Percentiles rank a stretch among this genome's conserved stretches.
These are phyloP conservation scores for Jamesozyma hellenica DNA, from an alignment of 805 yeast species.

Conservation along the genomic window DNA sequence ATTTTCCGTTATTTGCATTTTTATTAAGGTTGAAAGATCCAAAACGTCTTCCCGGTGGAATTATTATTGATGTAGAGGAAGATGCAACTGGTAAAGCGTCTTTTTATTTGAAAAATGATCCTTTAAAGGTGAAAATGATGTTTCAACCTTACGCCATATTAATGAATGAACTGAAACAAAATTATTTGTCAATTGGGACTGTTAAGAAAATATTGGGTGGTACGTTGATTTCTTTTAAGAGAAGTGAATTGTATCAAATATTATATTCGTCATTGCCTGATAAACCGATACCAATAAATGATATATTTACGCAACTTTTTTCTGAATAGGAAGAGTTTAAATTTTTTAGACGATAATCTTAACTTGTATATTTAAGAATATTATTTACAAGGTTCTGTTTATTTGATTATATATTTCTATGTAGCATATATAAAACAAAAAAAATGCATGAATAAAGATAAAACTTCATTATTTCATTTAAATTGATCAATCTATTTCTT, in stretches of 20 bases:
- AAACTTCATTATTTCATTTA: neutral
- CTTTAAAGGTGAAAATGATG: constrained; percentile 36
- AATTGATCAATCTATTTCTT: constrained; percentile 7
- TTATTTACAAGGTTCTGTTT: neutral
- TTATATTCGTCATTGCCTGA: constrained; percentile 46
- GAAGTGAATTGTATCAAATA: constrained; percentile 39
- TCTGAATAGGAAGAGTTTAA: neutral
- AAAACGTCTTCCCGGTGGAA: constrained; percentile 53
- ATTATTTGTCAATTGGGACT: constrained; percentile 36
- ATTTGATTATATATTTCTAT: no score
- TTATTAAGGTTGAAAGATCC: constrained; percentile 73
- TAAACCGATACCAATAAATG: constrained; percentile 22
- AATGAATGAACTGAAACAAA: constrained; percentile 31
- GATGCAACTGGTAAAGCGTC: constrained; percentile 7
- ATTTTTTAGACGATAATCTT: no score
- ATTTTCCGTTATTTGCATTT: constrained; percentile 78
- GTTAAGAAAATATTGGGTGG: constrained; percentile 38
- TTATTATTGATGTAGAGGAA: constrained; percentile 17
- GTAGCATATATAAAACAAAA: neutral
- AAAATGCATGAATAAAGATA: constrained; percentile 1
- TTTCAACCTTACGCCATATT: constrained; percentile 40
- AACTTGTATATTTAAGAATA: neutral
- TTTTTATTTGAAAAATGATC: constrained; percentile 33
- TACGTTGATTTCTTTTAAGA: constrained; percentile 33
- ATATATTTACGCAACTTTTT: constrained; percentile 3